Base-by-base conservation (phyloP, 306 rosid genomes). In the Pyrus pyrifolia region DNA sequence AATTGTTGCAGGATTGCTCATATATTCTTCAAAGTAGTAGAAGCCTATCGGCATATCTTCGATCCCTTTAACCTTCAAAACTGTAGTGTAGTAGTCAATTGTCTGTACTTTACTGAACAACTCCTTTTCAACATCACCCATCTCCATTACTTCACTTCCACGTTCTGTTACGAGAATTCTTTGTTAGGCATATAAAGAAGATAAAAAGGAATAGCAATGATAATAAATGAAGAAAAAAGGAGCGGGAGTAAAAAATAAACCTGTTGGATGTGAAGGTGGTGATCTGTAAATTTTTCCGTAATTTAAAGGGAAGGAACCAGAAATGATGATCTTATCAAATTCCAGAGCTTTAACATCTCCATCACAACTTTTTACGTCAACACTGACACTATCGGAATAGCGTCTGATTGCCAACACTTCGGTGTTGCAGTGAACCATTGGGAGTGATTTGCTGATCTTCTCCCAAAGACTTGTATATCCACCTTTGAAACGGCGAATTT, bases 21-120 rank as follows among this genome's bases (percentile, higher is more conserved):
- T 90, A 76, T 90, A 83, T 83, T 90, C 87, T 74, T 77, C 81
- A 38, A 91, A 90, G 78, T 94, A 94, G 78, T 85, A 94, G 84
- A 94, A 94, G 52, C 96, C 98, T 31, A 90, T 77, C 0, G 94
- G 96, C 70, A 94, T 63, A 67, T 94, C 83, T 23, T 89, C 86
- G 31, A 91, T 86, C 75, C 98, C 91, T 67, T 90, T 83, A 57
- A 90, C 82, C 90, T 87, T 87, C 61, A 94, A 70, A 76, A 85
- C 97, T 62, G 96, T 94, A 67, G 98, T 94, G 90, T 94, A 91
- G 87, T 90, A 94, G 78, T 93, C 98, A 78, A 86, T 89, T 78
- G 94, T 94, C 85, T 87, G 83, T 40, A 91, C 97, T 88, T 94
- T 91, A 80, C 91, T 85, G 87, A 93, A 91, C 75, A 91, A 79